Evolutionary conservation across 169 alveolate species (phyloP).

Genomic region (Plasmodium blacklocki): DNA sequence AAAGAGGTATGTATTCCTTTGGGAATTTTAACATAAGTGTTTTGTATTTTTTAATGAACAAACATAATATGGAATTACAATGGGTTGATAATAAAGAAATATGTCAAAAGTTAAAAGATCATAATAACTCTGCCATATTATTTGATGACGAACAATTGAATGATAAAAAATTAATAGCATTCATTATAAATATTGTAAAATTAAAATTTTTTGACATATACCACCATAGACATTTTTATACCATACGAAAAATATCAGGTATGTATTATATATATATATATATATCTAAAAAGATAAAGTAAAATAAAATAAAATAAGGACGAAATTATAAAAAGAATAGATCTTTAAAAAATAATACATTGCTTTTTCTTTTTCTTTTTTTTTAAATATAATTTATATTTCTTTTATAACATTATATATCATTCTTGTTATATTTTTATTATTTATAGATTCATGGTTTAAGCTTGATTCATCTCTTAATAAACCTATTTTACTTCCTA

Average conservation of each 20-base stretch:
- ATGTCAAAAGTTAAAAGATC: conserved; percentile 38
- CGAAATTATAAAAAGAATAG: conserved; percentile 1
- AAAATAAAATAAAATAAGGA: conserved; percentile 1
- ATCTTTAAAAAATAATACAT: neutral
- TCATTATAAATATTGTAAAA: conserved; percentile 63
- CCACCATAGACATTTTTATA: conserved; percentile 70
- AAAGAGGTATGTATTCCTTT: conserved; percentile 55
- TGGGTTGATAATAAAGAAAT: conserved; percentile 75
- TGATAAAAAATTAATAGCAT: conserved; percentile 49
- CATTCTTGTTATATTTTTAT: neutral
- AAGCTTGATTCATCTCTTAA: conserved; percentile 54
- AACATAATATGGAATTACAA: conserved; percentile 44
- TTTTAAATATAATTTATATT: neutral
- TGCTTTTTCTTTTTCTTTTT: neutral
- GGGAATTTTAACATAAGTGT: conserved; percentile 66
- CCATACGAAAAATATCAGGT: conserved; percentile 77
- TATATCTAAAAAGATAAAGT: neutral
- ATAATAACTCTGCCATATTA: conserved; percentile 3
- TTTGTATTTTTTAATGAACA: conserved; percentile 59
- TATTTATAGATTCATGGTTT: conserved; percentile 56
- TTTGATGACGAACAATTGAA: conserved; percentile 44
- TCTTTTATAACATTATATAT: too few relatives aligned
- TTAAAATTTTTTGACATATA: conserved; percentile 48
- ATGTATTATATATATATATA: neutral
- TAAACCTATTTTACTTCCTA: conserved; percentile 54